Conservation (phyloP, 2,329 filamentous ascomycete genomes). For the Trichothecium roseum region DNA sequence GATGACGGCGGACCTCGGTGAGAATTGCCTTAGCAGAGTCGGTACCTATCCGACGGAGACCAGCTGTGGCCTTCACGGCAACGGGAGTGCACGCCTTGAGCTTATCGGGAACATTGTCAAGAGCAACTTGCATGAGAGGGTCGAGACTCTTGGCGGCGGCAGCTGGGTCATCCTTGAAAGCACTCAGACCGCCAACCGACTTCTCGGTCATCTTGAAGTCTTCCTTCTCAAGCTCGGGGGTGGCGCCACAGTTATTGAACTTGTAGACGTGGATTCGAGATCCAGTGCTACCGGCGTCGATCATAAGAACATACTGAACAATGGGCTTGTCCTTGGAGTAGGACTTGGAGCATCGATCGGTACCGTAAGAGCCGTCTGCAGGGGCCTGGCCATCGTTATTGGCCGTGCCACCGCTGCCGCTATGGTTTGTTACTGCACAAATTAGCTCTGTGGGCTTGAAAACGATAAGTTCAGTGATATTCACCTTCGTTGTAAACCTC, state of each 20-base stretch:
- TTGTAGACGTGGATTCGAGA: conserved; percentile 98
- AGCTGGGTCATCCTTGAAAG: conserved; percentile 76
- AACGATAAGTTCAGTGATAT: conserved; percentile 1
- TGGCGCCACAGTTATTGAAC: conserved; percentile 96
- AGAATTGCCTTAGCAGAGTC: conserved; percentile 78
- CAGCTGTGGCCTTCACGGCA: conserved; percentile 96
- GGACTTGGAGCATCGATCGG: conserved; percentile 71
- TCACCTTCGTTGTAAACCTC: conserved; percentile 39
- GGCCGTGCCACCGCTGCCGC: conserved; percentile 4
- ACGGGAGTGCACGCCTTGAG: conserved; percentile 88
- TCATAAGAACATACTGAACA: conserved; percentile 96
- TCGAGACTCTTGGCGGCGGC: conserved; percentile 87
- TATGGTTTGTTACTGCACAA: background rate
- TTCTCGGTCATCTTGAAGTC: conserved; percentile 90
- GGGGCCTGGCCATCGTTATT: conserved; percentile 38
- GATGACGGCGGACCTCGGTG: conserved; percentile 67
- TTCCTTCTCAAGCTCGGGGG: conserved; percentile 89
- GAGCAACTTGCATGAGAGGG: conserved; percentile 73
- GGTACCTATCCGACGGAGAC: conserved; percentile 73
- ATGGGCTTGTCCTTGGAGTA: conserved; percentile 83
- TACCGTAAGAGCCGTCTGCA: conserved; percentile 52
- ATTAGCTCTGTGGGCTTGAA: background rate
- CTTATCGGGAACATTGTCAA: conserved; percentile 75
- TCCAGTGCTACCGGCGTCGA: conserved; percentile 94
- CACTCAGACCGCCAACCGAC: conserved; percentile 68